Percentiles rank a stretch among this genome's conserved stretches.
Evolutionary conservation across 495 filamentous ascomycete species (phyloP).

Genomic region (Aeminium ludgeri): DNA sequence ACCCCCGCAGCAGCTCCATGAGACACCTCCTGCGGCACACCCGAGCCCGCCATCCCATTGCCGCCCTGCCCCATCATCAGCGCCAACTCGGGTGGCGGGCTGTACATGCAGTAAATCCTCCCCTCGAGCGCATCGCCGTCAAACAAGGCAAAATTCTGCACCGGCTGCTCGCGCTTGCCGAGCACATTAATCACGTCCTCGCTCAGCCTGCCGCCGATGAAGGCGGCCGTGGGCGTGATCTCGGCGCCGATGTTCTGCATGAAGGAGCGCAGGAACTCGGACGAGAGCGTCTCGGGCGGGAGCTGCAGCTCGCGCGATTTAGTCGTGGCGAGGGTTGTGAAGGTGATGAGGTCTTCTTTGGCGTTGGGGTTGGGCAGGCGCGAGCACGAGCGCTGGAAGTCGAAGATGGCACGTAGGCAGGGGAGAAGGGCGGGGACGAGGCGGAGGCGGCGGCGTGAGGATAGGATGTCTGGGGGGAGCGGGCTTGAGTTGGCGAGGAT

Average conservation of each 20-base stretch:
- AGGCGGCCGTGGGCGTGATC: constrained; percentile 72
- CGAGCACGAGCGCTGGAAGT: constrained; percentile 41
- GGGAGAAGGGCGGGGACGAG: constrained; percentile 66
- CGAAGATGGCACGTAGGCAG: constrained; percentile 71
- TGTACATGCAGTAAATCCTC: constrained; percentile 53
- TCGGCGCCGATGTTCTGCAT: constrained; percentile 67
- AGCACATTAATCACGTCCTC: constrained; percentile 97
- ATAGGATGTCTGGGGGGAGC: constrained; percentile 51
- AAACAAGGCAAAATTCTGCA: constrained; percentile 88
- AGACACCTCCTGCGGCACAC: background rate
- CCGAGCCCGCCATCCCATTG: background rate
- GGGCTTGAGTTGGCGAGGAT: constrained; percentile 58
- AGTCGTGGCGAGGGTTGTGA: constrained; percentile 61
- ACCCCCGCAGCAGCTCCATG: background rate
- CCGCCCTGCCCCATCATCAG: constrained; percentile 1
- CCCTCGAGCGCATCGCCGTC: constrained; percentile 66
- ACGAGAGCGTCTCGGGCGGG: constrained; percentile 54
- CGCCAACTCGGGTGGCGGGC: constrained; percentile 10
- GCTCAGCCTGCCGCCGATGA: constrained; percentile 74
- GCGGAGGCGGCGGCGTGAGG: constrained; percentile 46
- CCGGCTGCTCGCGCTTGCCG: constrained; percentile 72
- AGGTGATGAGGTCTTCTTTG: constrained; percentile 33
- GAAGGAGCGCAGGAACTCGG: constrained; percentile 69
- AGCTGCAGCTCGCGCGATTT: constrained; percentile 61
- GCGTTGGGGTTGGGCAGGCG: constrained; percentile 36